A percentile compares a stretch with the other conserved stretches of the same genome.
phyloP scores from a whole-genome alignment of 768 basidiomycete genomes.

The Naematelia aurantialba region DNA sequence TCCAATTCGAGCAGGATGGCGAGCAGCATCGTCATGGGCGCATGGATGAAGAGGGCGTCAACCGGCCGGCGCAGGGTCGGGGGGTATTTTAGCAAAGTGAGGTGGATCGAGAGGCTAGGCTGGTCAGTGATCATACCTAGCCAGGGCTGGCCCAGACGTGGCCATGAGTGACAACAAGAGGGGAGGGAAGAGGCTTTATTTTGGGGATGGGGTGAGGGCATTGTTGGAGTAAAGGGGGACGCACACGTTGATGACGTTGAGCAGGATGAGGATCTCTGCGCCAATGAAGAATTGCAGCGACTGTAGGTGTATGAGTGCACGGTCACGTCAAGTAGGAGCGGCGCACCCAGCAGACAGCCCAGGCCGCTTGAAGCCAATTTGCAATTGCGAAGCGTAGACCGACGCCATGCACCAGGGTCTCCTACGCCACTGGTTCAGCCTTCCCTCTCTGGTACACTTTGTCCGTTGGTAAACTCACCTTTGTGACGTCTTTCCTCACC shows the following conservation, averaged over 20 bases:
- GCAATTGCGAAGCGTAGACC: constrained; percentile 70
- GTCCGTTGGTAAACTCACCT: constrained; percentile 54
- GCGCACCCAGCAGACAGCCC: constrained; percentile 71
- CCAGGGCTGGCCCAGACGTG: not conserved
- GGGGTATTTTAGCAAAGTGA: constrained; percentile 69
- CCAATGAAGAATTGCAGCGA: constrained; percentile 71
- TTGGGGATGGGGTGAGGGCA: not conserved
- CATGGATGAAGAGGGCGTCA: constrained; percentile 79
- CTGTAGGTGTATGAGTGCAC: constrained; percentile 48
- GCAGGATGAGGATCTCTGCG: constrained; percentile 68
- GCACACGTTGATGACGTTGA: constrained; percentile 64
- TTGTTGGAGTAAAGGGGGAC: constrained; percentile 5
- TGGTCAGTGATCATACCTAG: not conserved
- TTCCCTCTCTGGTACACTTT: not conserved
- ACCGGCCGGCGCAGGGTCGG: constrained; percentile 55
- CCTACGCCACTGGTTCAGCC: too few relatives aligned
- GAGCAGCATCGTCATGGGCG: constrained; percentile 59
- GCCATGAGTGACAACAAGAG: not conserved
- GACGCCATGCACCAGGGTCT: constrained; percentile 70
- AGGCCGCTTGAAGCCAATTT: constrained; percentile 74
- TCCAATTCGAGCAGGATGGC: constrained; percentile 66
- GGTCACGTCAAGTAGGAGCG: not conserved
- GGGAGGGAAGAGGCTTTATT: not conserved
- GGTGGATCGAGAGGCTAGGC: constrained; percentile 64
- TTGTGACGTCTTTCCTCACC: constrained; percentile 71